A percentile compares a stretch with the other conserved stretches of the same genome.
phyloP scores from a whole-genome alignment of 2,329 filamentous ascomycete genomes.

The Arthrobotrys musiformis region DNA sequence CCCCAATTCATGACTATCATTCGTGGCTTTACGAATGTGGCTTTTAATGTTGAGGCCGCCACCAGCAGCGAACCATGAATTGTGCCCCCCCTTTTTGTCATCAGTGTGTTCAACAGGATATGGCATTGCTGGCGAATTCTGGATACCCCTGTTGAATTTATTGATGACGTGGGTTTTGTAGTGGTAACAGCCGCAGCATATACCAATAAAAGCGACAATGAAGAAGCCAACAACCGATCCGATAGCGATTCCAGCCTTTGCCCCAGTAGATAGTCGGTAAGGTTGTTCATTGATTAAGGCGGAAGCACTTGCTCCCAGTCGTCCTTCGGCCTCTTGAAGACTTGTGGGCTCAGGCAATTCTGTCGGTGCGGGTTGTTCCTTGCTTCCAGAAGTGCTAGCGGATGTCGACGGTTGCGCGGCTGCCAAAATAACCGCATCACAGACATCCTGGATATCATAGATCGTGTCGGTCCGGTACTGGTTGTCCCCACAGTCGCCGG shows the following conservation, averaged over 20 bases:
- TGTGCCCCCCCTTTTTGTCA: conserved; percentile 30
- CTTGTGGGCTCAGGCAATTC: conserved; percentile 47
- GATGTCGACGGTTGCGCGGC: conserved; percentile 32
- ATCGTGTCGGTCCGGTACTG: conserved; percentile 31
- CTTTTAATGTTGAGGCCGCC: conserved; percentile 41
- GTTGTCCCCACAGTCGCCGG: conserved; percentile 35
- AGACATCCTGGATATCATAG: conserved; percentile 34
- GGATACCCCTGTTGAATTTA: conserved; percentile 37
- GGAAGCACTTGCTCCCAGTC: conserved; percentile 45
- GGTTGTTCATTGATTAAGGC: conserved; percentile 47
- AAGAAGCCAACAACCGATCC: conserved; percentile 38
- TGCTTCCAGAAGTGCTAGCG: conserved; percentile 15
- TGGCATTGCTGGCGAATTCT: conserved; percentile 22
- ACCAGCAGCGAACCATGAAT: conserved; percentile 46
- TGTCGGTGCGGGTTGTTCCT: conserved; percentile 25
- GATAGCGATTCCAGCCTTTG: conserved; percentile 43
- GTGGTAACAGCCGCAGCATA: conserved; percentile 50
- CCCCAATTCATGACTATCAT: conserved; percentile 55
- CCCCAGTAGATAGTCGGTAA: conserved; percentile 39
- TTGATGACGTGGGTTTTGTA: conserved; percentile 52
- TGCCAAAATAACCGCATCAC: conserved; percentile 40
- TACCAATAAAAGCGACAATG: conserved; percentile 7
- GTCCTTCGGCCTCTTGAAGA: conserved; percentile 42
- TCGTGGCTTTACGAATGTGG: conserved; percentile 41
- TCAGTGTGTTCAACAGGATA: conserved; percentile 30